phyloP scores from a whole-genome alignment of 78 protist species.

The Capsaspora owczarzaki region DNA sequence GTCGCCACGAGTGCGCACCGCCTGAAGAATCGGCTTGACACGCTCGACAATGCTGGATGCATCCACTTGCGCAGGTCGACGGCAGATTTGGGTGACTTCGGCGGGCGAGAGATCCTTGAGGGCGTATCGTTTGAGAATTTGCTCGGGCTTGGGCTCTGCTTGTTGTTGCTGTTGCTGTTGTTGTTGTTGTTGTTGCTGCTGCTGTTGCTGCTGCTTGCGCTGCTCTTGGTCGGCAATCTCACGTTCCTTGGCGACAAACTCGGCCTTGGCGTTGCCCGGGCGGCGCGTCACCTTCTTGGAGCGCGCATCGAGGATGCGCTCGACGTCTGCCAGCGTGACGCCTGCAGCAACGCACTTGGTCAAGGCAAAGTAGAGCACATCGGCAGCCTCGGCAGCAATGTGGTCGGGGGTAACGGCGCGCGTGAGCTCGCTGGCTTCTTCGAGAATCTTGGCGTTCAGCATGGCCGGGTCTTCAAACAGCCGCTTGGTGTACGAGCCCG shows the following conservation, averaged over 20 bases:
- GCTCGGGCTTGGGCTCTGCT: background rate
- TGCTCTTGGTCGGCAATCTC: background rate
- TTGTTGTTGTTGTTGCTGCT: too few species aligned
- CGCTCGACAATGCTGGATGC: background rate
- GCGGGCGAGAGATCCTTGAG: background rate
- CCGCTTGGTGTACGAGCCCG: conserved; percentile 55
- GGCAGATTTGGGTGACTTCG: background rate
- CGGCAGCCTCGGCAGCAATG: conserved; percentile 55
- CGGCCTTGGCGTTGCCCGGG: conserved; percentile 33
- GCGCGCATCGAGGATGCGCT: conserved; percentile 21
- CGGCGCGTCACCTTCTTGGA: conserved; percentile 16
- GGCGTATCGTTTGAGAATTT: background rate
- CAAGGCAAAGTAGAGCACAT: conserved; percentile 48
- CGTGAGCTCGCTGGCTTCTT: conserved; percentile 50
- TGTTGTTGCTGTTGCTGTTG: too few species aligned
- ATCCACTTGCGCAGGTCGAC: conserved; percentile 2
- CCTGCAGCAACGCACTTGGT: conserved; percentile 6
- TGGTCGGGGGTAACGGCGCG: background rate
- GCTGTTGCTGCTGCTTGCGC: too few species aligned
- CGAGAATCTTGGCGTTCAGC: conserved; percentile 43
- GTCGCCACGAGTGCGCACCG: conserved; percentile 10
- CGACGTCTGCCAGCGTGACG: conserved; percentile 31
- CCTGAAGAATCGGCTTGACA: background rate
- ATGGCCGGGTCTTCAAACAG: conserved; percentile 47
- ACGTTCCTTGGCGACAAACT: background rate